Evolutionary conservation across 75 land plant genomes (phyloP), one percentile per base, ranked within the genome.

Genomic region (Isoetes taiwanensis): DNA sequence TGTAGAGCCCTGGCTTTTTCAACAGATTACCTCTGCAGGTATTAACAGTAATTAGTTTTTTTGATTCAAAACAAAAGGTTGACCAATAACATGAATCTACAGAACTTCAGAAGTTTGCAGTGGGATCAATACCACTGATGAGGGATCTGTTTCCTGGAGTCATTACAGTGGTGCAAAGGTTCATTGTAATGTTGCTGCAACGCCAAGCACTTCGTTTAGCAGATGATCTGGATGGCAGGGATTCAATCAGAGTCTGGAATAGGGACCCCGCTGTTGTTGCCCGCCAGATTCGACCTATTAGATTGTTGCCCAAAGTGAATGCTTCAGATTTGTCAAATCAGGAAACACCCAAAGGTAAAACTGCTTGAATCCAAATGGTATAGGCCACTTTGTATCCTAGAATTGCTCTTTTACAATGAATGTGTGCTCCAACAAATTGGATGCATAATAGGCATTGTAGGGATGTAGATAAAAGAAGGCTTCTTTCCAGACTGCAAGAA

Each of bases 171-270:
- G 40, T 64, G 24, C 78, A 76, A 37, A 69, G 64, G 21, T 76
- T 76, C 54, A 43, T 67, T 37, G 26, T 72, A 30, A 76, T 76
- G 78, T 57, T 76, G 26, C 38, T 76, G 23, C 78, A 76, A 41
- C 43, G 78, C 34, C 77, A 76, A 54, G 68, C 76, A 0, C 76
- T 76, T 12, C 76, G 76, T 6, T 55, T 72, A 1, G 76, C 78
- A 12, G 78, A 72, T 72, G 78, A 76, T 38, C 70, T 76, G 26
- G 75, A 72, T 52, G 78, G 74, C 17, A 59, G 39, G n/a, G 52
- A 59, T 14, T 67, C 72, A 43, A 14, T 72, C 2, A 2, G 25
- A 8, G 72, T 54, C 17, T 66, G 71, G 74, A 53, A 72, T 41
- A 67, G 48, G 30, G 74, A 67, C 61, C 73, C 71, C 3, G 21